These are phyloP conservation scores for Globisporangium middletonii DNA, from an alignment of 352 stramenopile species.

Conservation along the genomic window DNA sequence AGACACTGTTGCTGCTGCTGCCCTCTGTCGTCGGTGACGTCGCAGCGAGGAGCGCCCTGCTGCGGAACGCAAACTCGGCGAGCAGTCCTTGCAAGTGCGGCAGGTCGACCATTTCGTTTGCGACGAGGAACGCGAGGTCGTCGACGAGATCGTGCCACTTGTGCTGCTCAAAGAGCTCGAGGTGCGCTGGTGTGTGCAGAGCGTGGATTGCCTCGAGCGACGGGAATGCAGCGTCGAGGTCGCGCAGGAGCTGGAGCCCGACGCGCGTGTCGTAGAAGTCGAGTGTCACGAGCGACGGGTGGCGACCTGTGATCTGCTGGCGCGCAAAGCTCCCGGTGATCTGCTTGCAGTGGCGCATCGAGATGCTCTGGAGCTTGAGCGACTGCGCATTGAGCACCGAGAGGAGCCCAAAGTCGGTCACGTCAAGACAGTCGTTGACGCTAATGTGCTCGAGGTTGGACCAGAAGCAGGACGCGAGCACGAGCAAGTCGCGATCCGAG, in stretches of 20 bases:
- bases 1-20: conserved; percentile 17
- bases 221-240: conserved; percentile 53
- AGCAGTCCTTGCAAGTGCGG: conserved; percentile 49
- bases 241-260: conserved; percentile 29
- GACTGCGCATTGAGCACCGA: conserved; percentile 82
- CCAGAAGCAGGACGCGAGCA: conserved; percentile 81
- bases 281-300: conserved; percentile 48
- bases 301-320: conserved; percentile 37
- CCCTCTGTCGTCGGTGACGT: not conserved
- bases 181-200: conserved; percentile 68
- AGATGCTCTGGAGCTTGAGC: conserved; percentile 50
- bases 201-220: conserved; percentile 52
- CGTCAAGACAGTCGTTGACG: conserved; percentile 64
- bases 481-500: conserved; percentile 63
- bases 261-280: conserved; percentile 71
- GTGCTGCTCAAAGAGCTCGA: conserved; percentile 43
- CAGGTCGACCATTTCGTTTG: conserved; percentile 50
- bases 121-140: conserved; percentile 57
- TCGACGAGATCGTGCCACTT: conserved; percentile 31
- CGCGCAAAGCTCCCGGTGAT: conserved; percentile 51
- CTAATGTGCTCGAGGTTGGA: conserved; percentile 55
- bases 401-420: conserved; percentile 75
- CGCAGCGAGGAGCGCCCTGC: conserved; percentile 4
- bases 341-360: conserved; percentile 73
- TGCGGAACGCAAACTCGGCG: conserved; percentile 37